Conservation (phyloP, 768 basidiomycete genomes). For the Tylopilus vinaceipallidus region DNA sequence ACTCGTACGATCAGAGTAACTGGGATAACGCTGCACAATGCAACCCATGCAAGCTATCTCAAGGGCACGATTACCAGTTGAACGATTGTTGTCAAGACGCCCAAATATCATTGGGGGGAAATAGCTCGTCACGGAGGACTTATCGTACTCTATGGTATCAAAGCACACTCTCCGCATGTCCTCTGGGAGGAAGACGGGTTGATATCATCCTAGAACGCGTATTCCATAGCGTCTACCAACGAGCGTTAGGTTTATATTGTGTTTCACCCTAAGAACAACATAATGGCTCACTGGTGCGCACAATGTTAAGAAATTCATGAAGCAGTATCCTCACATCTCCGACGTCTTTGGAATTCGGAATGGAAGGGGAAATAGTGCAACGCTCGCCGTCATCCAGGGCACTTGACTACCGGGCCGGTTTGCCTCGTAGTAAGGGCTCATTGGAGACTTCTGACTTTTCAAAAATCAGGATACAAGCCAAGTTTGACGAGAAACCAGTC, state of each 20-base stretch:
- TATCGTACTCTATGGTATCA: not conserved
- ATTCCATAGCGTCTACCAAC: not conserved
- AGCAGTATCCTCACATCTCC: not conserved
- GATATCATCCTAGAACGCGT: not conserved
- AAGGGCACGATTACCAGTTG: not conserved
- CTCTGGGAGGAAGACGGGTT: not conserved
- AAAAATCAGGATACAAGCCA: not conserved
- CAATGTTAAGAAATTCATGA: not conserved
- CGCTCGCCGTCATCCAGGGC: not conserved
- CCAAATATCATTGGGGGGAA: constrained; percentile 4
- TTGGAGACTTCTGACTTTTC: not conserved
- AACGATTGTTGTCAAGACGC: not conserved
- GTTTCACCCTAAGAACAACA: not conserved
- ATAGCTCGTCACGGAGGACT: constrained; percentile 6
- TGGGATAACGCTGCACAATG: constrained; percentile 6
- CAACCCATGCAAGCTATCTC: constrained; percentile 4
- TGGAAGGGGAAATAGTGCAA: not conserved
- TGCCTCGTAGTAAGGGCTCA: too few species aligned
- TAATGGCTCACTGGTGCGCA: not conserved
- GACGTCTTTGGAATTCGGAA: constrained; percentile 1
- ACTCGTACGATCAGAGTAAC: constrained; percentile 1
- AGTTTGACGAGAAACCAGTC: constrained; percentile 2
- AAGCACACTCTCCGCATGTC: constrained; percentile 1
- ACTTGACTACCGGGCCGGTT: too few species aligned
- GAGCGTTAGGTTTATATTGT: not conserved